Evolutionary conservation across 139 green algal species (phyloP).

Genomic region (Chlamydomonas eustigma): DNA sequence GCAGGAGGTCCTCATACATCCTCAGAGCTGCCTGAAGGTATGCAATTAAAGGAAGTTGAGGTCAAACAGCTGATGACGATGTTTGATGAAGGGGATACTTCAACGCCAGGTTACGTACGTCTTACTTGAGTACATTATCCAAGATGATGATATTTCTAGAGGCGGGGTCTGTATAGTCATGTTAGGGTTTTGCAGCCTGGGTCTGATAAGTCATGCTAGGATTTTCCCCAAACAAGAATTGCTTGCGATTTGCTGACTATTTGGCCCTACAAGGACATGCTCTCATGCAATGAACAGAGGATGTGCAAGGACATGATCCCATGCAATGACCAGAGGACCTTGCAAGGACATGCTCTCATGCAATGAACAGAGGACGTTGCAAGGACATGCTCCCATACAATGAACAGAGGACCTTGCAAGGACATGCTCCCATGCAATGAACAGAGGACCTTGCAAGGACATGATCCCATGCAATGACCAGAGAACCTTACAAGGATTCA

Average conservation of each 20-base stretch:
- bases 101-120: neutral
- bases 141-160: neutral
- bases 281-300: neutral
- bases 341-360: neutral
- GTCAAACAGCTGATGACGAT: neutral
- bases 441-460: neutral
- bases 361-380: too few relatives aligned
- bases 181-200: neutral
- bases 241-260: too few relatives aligned
- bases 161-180: neutral
- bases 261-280: too few relatives aligned
- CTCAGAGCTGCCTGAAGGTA: slow-evolving; percentile 52
- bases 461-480: neutral
- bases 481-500: neutral
- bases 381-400: too few relatives aligned
- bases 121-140: neutral
- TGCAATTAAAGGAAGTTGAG: neutral
- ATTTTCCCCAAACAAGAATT: too few relatives aligned
- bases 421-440: neutral
- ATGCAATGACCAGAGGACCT: neutral
- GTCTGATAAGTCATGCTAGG: neutral
- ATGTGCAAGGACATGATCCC: neutral
- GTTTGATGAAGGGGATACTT: neutral
- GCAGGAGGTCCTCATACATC: slow-evolving; percentile 85
- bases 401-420: too few relatives aligned